Evolutionary conservation across 768 basidiomycete species (phyloP).

Genomic region (Sporobolomyces pararoseus): DNA sequence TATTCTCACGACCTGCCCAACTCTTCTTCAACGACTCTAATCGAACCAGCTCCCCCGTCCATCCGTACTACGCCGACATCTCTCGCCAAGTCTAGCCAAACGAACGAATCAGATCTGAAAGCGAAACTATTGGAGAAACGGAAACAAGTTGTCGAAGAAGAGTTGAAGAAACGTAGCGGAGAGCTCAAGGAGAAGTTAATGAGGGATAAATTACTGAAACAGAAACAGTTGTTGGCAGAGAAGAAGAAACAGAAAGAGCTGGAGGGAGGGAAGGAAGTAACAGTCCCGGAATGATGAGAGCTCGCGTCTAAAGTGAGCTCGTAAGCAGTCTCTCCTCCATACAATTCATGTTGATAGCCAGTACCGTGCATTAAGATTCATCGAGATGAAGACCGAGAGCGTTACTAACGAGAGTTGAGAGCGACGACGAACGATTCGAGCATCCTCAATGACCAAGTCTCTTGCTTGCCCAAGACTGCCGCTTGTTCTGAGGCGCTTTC

Average conservation of each 20-base stretch:
- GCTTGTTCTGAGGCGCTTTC: too few species aligned
- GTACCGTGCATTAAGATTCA: too few species aligned
- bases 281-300: not conserved
- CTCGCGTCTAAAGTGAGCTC: too few species aligned
- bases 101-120: slow-evolving; percentile 13
- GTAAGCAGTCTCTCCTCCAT: too few species aligned
- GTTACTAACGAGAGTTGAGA: too few species aligned
- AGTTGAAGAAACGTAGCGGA: slow-evolving; percentile 18
- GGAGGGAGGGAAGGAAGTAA: not conserved
- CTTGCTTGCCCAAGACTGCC: too few species aligned
- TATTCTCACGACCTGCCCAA: not conserved
- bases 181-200: slow-evolving; percentile 24
- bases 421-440: too few species aligned
- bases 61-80: not conserved
- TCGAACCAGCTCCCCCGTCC: too few species aligned
- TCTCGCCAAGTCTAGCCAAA: not conserved
- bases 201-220: slow-evolving; percentile 6
- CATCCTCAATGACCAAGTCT: too few species aligned
- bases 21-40: too few species aligned
- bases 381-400: too few species aligned
- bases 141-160: slow-evolving; percentile 22
- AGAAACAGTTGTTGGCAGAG: not conserved
- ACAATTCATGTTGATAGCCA: too few species aligned
- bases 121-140: slow-evolving; percentile 29
- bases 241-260: slow-evolving; percentile 4